phyloP scores from a whole-genome alignment of 2,329 filamentous ascomycete species.

The Aspergillus sp. region DNA sequence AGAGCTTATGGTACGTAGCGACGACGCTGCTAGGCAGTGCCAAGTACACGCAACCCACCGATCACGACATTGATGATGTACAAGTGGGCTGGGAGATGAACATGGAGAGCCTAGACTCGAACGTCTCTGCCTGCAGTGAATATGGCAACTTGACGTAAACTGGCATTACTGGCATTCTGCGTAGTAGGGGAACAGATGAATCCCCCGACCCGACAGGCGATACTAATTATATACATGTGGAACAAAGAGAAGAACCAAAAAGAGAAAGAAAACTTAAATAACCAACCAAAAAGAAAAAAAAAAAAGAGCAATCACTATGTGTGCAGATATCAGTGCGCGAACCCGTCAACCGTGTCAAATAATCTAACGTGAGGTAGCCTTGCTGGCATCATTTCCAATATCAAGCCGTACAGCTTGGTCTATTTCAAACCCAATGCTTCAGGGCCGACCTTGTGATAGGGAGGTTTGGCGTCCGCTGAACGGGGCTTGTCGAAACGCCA shows the following conservation, averaged over 20 bases:
- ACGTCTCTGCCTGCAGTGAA: no score
- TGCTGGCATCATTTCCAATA: background rate
- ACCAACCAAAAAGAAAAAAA: slow-evolving; percentile 5
- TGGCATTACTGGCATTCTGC: no score
- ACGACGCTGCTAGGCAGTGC: no score
- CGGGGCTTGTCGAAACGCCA: slow-evolving; percentile 58
- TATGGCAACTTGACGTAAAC: no score
- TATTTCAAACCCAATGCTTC: slow-evolving; percentile 30
- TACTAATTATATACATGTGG: background rate
- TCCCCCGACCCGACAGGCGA: no score
- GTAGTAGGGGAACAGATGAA: no score
- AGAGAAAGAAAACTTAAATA: slow-evolving; percentile 1
- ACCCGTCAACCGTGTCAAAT: slow-evolving; percentile 3
- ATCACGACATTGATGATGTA: no score
- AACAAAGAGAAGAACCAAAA: background rate
- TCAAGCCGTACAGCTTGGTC: background rate
- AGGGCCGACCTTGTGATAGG: slow-evolving; percentile 33
- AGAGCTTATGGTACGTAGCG: no score
- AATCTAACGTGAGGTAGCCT: no score
- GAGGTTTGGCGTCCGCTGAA: slow-evolving; percentile 34
- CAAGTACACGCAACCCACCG: no score
- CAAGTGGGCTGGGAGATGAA: no score
- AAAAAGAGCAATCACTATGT: slow-evolving; percentile 13
- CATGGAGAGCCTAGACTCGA: no score
- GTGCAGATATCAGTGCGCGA: slow-evolving; percentile 5